Evolutionary conservation across 192 early-diverging fungal species (phyloP), one percentile per base, ranked within the genome.

Genomic region (Entophlyctis helioformis): DNA sequence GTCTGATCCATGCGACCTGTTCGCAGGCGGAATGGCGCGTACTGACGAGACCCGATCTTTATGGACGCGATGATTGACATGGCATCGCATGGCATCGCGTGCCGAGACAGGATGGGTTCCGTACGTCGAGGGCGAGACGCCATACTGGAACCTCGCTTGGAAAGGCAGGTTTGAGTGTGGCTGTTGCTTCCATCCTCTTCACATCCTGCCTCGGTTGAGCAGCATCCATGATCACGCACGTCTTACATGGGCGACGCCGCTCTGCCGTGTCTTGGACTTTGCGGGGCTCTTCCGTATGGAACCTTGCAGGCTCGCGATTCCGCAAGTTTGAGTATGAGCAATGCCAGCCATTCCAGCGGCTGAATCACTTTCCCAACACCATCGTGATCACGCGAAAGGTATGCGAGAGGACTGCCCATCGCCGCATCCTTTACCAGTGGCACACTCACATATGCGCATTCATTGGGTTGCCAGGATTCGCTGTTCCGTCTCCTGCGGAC

Each of bases 291-390:
- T 29, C 4, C 6, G 7, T 11, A 22, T 22, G 9, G 15, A 8
- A 35, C 21, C n/a, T 20, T 31, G 11, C 7, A 69, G 67, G 67
- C 2, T 47, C 54, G 0, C 50, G 67, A 38, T 70, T 42, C 41
- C 42, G 46, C n/a, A n/a, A 31, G 22, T 21, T 26, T 27, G 67
- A 66, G 5, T 66, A 70, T 41, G 54, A 58, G 19, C 7, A 16
- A 18, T 66, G 62, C 40, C 21, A 54, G 40, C 28, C 46, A 7
- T 66, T 22, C 25, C 67, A 70, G 33, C 36, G 67, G 11, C 25
- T 66, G n/a, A 71, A 71, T 37, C 69, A 71, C 43, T 71, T 71
- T 51, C 63, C 60, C 25, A 63, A 60, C 18, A 71, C 69, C 4
- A 44, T 51, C 3, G 39, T 53, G 0, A 46, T 71, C 1, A 71